Evolutionary conservation across 1,139 yeast genomes (phyloP).

Genomic region (Hyphopichia pseudoburtonii): DNA sequence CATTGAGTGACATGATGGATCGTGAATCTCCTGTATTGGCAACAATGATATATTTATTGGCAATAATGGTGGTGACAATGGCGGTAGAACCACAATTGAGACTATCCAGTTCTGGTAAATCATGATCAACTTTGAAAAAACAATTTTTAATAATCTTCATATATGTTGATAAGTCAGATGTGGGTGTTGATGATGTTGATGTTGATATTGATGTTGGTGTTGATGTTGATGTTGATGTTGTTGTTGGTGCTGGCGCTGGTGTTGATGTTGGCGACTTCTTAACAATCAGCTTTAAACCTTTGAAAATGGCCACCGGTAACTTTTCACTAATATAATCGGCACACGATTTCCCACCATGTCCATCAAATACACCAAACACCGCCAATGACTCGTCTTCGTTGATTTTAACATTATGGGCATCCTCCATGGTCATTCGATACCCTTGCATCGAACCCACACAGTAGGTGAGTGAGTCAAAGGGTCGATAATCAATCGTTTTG

Average conservation of each 20-base stretch:
- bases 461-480: conserved; percentile 49
- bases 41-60: conserved; percentile 49
- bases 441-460: conserved; percentile 81
- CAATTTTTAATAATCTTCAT: conserved; percentile 47
- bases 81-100: conserved; percentile 70
- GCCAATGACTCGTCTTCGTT: conserved; percentile 49
- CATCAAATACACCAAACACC: conserved; percentile 75
- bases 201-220: too few species aligned
- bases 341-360: conserved; percentile 72
- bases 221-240: conserved; percentile 4
- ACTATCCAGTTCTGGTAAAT: conserved; percentile 42
- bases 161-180: conserved; percentile 10
- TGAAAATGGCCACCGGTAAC: conserved; percentile 36
- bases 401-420: conserved; percentile 58
- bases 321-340: conserved; percentile 55
- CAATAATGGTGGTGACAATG: conserved; percentile 52
- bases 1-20: conserved; percentile 53
- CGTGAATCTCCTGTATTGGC: conserved; percentile 80
- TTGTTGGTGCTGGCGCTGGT: background rate
- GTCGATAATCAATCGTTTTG: conserved; percentile 51
- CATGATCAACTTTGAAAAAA: conserved; percentile 58
- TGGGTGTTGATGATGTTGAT: background rate
- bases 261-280: conserved; percentile 2
- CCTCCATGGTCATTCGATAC: conserved; percentile 74
- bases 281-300: conserved; percentile 19